Evolutionary conservation across 2,329 filamentous ascomycete species (phyloP), one percentile per base, ranked within the genome.

Genomic region (Fusarium clavum): DNA sequence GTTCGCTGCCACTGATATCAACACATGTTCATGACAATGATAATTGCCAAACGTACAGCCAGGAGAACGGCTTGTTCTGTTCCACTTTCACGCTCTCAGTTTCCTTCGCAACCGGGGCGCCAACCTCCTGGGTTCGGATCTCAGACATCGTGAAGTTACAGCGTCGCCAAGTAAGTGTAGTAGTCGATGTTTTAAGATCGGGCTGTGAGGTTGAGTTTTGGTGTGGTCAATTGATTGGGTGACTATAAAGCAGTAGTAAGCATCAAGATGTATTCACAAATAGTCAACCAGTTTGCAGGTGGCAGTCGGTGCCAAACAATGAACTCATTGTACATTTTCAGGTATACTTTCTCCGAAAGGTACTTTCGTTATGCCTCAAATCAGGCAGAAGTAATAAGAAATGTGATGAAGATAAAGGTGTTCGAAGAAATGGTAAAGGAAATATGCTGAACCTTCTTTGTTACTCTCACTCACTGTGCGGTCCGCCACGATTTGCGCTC

Each of bases 1-100:
- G 84, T 48, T 87, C 79, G 3, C 87, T 87, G 63, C 24, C 5
- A 16, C 6, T n/a, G 29, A 27, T 8, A 44, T 77, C 30, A 73
- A 66, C 20, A 59, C 11, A 9, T 13, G 12, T 22, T 51, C 30
- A 30, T 45, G 20, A 5, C 11, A 11, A 25, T 13, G 20, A 11
- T 16, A 20, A 14, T 18, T 18, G 7, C 25, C 16, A 40, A 40
- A 58, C 79, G 69, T 76, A 82, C 81, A 81, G 73, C 81, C 81
- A 83, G 51, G 81, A 82, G 63, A 83, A 80, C 18, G 69, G 58
- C 30, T 61, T 38, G 53, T 68, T 69, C n/a, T 72, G 52, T 12
- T 73, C 57, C 9, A 18, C 51, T 46, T 57, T 61, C 24, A 64
- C 59, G 22, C 13, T 59, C 40, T 66, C 68, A 8, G 59, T 65